These are phyloP conservation scores for Maudiozyma humilis DNA, from an alignment of 1,139 yeast species.

Conservation along the genomic window DNA sequence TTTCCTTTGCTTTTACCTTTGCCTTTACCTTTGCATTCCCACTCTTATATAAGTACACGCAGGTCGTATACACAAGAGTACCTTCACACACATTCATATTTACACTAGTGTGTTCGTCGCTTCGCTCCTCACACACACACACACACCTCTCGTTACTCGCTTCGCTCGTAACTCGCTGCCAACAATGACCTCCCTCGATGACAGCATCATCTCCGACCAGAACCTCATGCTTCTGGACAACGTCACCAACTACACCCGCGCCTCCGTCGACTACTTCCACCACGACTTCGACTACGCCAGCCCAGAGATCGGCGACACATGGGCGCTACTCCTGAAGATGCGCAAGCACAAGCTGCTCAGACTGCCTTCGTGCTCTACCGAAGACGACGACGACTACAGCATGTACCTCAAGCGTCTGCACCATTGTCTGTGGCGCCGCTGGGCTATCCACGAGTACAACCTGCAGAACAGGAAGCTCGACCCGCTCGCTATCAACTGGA, in stretches of 20 bases:
- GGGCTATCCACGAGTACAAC: slow-evolving; percentile 22
- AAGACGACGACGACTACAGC: slow-evolving; percentile 24
- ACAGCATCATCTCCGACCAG: slow-evolving; percentile 23
- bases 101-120: neutral
- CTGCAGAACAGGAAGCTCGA: slow-evolving; percentile 15
- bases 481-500: slow-evolving; percentile 29
- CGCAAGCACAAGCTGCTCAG: slow-evolving; percentile 26
- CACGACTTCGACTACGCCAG: slow-evolving; percentile 14
- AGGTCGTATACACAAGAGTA: neutral
- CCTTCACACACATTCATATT: too few species aligned
- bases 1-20: neutral
- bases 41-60: neutral
- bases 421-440: slow-evolving; percentile 30
- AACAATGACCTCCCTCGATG: slow-evolving; percentile 24
- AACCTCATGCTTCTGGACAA: slow-evolving; percentile 28
- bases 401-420: slow-evolving; percentile 27
- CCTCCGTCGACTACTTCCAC: slow-evolving; percentile 29
- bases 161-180: too few species aligned
- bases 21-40: neutral
- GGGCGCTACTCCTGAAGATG: slow-evolving; percentile 24
- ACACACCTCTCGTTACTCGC: too few species aligned
- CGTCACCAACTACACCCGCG: slow-evolving; percentile 25
- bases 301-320: slow-evolving; percentile 19
- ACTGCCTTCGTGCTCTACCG: slow-evolving; percentile 28
- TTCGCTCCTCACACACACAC: neutral